These are phyloP conservation scores for Populus nigra DNA, from an alignment of 345 rosid genomes.

Conservation along the genomic window DNA sequence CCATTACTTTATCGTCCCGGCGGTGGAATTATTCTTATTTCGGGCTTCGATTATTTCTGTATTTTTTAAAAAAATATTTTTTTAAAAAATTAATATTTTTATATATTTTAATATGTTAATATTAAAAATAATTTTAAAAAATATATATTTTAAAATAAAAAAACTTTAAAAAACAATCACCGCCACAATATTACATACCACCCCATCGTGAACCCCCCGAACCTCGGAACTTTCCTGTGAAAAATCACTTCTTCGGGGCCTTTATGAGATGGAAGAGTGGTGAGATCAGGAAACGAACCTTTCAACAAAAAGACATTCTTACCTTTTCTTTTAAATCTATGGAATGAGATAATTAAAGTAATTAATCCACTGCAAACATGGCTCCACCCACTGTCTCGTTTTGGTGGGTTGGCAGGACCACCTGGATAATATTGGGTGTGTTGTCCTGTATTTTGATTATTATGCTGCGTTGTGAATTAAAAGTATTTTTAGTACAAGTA, in stretches of 20 bases:
- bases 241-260: background rate
- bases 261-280: background rate
- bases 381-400: background rate
- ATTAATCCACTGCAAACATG: background rate
- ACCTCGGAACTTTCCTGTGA: background rate
- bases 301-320: too few species aligned
- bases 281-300: background rate
- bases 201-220: too few species aligned
- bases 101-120: too few species aligned
- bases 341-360: background rate
- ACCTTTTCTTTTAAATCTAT: background rate
- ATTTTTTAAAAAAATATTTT: background rate
- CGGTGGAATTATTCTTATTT: background rate
- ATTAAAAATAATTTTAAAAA: too few species aligned
- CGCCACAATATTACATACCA: accelerated
- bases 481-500: too few species aligned
- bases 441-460: too few species aligned
- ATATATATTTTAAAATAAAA: too few species aligned
- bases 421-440: background rate
- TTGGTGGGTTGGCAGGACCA: background rate
- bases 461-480: too few species aligned
- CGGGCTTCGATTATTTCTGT: background rate
- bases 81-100: too few species aligned
- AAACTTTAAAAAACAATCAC: too few species aligned
- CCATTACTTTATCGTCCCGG: background rate